These are phyloP conservation scores for Immersiella caudata DNA, from an alignment of 495 filamentous ascomycete genomes.

Conservation along the genomic window DNA sequence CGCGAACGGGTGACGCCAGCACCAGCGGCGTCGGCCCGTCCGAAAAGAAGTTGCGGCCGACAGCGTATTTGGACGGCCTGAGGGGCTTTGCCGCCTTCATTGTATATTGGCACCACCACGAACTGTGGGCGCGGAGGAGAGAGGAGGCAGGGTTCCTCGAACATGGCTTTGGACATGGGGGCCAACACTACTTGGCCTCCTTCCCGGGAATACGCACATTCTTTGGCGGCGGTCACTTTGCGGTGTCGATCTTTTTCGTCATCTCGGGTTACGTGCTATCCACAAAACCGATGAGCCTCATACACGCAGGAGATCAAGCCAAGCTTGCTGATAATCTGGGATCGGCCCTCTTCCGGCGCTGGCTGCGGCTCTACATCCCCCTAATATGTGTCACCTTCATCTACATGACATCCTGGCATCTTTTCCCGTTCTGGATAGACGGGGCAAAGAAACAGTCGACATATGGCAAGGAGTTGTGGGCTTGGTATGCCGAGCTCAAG, in stretches of 20 bases:
- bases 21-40: constrained; percentile 6
- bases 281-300: constrained; percentile 50
- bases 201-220: constrained; percentile 44
- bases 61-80: constrained; percentile 52
- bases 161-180: constrained; percentile 37
- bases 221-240: constrained; percentile 52
- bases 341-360: constrained; percentile 41
- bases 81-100: constrained; percentile 52
- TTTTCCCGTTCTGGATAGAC: constrained; percentile 47
- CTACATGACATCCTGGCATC: constrained; percentile 54
- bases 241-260: constrained; percentile 57
- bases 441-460: constrained; percentile 34
- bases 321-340: constrained; percentile 37
- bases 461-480: constrained; percentile 51
- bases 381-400: constrained; percentile 51
- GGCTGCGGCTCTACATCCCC: constrained; percentile 39
- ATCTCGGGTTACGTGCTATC: constrained; percentile 58
- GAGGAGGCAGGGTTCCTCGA: constrained; percentile 36
- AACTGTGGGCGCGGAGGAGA: constrained; percentile 41
- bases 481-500: constrained; percentile 62
- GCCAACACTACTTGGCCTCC: constrained; percentile 45
- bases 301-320: constrained; percentile 50
- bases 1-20: not conserved
- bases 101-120: constrained; percentile 52
- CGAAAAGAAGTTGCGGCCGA: constrained; percentile 39